phyloP scores from a whole-genome alignment of 2,329 filamentous ascomycete genomes.

The Aspergillus texensis region DNA sequence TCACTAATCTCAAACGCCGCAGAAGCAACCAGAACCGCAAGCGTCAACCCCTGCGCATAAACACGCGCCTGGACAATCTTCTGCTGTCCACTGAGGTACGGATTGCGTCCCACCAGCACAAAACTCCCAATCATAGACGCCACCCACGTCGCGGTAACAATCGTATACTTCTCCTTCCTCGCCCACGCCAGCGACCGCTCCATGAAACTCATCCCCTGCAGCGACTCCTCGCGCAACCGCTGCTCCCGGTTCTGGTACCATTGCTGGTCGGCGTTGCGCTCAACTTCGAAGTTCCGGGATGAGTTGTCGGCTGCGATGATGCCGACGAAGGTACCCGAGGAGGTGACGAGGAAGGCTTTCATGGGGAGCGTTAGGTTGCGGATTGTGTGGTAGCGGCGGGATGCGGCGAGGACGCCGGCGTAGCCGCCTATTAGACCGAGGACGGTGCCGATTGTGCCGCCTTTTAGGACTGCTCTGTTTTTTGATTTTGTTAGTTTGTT shows the following conservation, averaged over 20 bases:
- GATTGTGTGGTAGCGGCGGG: conserved; percentile 74
- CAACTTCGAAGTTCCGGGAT: conserved; percentile 71
- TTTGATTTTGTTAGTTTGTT: conserved; percentile 12
- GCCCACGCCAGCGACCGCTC: conserved; percentile 73
- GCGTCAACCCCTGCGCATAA: conserved; percentile 86
- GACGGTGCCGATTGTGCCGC: conserved; percentile 73
- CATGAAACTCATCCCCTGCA: conserved; percentile 57
- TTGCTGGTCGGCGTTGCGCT: conserved; percentile 66
- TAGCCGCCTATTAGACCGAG: conserved; percentile 69
- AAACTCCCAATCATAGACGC: conserved; percentile 77
- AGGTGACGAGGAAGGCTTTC: conserved; percentile 86
- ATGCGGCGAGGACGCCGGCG: conserved; percentile 68
- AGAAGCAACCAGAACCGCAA: conserved; percentile 79
- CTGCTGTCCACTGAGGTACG: conserved; percentile 72
- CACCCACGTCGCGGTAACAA: conserved; percentile 81
- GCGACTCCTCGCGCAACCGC: conserved; percentile 57
- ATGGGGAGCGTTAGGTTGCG: conserved; percentile 83
- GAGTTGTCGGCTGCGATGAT: conserved; percentile 83
- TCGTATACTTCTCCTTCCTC: conserved; percentile 78
- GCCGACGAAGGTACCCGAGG: conserved; percentile 77
- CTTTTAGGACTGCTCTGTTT: conserved; percentile 70
- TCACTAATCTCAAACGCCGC: conserved; percentile 83
- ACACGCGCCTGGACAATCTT: conserved; percentile 94
- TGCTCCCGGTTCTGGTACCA: conserved; percentile 67
- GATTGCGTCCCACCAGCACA: conserved; percentile 75